These are phyloP conservation scores for Gnomoniopsis smithogilvyi DNA, from an alignment of 2,329 filamentous ascomycete genomes.

Conservation along the genomic window DNA sequence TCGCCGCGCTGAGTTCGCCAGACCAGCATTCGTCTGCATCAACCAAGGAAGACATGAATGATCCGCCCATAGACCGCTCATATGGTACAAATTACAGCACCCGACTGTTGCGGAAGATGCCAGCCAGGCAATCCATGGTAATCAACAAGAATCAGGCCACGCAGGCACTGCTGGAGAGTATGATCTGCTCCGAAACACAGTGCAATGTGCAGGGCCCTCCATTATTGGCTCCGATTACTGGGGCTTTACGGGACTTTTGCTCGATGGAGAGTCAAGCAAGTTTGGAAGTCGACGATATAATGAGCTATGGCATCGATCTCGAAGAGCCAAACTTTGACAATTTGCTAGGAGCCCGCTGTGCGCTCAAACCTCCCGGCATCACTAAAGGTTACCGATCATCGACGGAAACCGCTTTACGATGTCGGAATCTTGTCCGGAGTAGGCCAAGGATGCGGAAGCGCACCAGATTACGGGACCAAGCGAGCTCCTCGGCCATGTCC, in stretches of 20 bases:
- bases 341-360: constrained; percentile 21
- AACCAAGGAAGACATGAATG: not conserved
- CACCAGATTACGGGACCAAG: constrained; percentile 19
- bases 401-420: constrained; percentile 29
- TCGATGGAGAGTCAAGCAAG: constrained; percentile 15
- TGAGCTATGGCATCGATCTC: constrained; percentile 12
- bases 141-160: constrained; percentile 1
- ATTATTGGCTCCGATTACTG: constrained; percentile 1
- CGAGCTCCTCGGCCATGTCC: constrained; percentile 13
- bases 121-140: constrained; percentile 15
- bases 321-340: constrained; percentile 18
- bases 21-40: not conserved
- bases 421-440: constrained; percentile 30
- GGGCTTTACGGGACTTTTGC: constrained; percentile 14
- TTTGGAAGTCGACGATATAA: constrained; percentile 22
- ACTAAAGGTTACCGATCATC: constrained; percentile 27
- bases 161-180: constrained; percentile 15
- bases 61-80: not conserved
- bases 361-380: constrained; percentile 21
- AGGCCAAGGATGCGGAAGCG: constrained; percentile 33
- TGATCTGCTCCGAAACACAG: constrained; percentile 16
- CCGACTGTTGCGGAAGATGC: constrained; percentile 15
- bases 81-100: not conserved
- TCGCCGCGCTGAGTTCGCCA: not conserved
- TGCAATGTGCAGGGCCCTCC: constrained; percentile 14